phyloP scores from a whole-genome alignment of 108 stramenopile genomes.

The Craspedostauros australis region DNA sequence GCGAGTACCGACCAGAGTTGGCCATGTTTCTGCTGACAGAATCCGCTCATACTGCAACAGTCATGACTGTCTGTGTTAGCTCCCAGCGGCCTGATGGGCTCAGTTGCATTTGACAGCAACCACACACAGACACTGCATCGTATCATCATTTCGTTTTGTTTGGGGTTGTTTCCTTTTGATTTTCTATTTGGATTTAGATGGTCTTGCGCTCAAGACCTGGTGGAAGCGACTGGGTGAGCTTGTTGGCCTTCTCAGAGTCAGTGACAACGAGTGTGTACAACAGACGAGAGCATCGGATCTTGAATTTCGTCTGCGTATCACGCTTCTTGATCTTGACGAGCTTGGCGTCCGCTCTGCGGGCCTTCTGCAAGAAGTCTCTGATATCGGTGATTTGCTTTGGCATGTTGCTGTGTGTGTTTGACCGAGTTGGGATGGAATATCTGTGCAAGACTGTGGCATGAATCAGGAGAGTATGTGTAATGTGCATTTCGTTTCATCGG shows the following conservation, averaged over 20 bases:
- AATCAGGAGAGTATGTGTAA: no score
- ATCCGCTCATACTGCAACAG: no score
- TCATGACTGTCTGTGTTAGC: no score
- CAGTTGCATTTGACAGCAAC: neutral
- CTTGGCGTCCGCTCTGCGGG: conserved; percentile 92
- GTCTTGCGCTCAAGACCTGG: conserved; percentile 89
- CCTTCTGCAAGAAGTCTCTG: conserved; percentile 94
- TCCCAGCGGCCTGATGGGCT: no score
- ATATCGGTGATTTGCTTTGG: conserved; percentile 94
- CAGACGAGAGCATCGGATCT: conserved; percentile 96
- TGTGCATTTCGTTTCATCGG: no score
- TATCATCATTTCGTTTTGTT: no score
- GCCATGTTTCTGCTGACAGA: no score
- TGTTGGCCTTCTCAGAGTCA: conserved; percentile 96
- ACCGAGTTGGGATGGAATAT: no score
- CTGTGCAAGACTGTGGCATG: no score
- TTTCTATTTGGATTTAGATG: conserved; percentile 76
- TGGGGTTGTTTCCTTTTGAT: conserved; percentile 6
- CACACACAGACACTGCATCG: neutral
- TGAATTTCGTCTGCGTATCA: conserved; percentile 91
- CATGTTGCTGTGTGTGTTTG: conserved; percentile 51
- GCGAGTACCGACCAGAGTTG: no score
- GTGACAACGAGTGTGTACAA: conserved; percentile 94
- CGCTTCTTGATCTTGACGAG: conserved; percentile 96
- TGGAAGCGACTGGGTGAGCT: conserved; percentile 96